phyloP scores from a whole-genome alignment of 306 rosid species.

The Trifolium subterraneum region DNA sequence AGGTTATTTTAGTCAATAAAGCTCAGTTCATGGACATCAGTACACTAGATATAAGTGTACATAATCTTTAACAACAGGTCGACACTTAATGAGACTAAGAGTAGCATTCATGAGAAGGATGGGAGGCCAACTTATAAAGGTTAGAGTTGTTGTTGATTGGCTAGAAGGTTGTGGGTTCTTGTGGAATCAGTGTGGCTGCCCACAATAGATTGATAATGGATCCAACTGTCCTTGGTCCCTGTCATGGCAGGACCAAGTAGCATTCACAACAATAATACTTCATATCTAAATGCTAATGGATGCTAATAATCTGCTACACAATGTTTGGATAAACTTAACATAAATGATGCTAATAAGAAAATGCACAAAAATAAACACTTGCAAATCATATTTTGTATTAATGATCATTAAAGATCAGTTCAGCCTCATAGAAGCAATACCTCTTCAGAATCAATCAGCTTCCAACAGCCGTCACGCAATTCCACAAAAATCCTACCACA shows the following conservation, averaged over 20 bases:
- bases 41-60: background rate
- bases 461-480: constrained; percentile 68
- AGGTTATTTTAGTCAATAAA: background rate
- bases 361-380: constrained; percentile 21
- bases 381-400: constrained; percentile 17
- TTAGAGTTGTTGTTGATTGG: background rate
- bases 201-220: background rate
- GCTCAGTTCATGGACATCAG: background rate
- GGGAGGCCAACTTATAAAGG: background rate
- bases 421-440: constrained; percentile 48
- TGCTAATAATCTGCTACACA: constrained; percentile 23
- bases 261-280: constrained; percentile 2
- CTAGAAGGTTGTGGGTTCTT: background rate
- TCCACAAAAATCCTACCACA: constrained; percentile 85
- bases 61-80: background rate
- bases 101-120: constrained; percentile 5
- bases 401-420: constrained; percentile 29
- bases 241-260: background rate
- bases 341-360: constrained; percentile 16
- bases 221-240: background rate
- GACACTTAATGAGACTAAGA: background rate
- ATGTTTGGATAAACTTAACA: constrained; percentile 12
- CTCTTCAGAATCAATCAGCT: constrained; percentile 78
- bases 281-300: constrained; percentile 6
- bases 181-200: constrained; percentile 5